Conservation (phyloP, 2,329 filamentous ascomycete genomes). For the Claviceps cyperi region DNA sequence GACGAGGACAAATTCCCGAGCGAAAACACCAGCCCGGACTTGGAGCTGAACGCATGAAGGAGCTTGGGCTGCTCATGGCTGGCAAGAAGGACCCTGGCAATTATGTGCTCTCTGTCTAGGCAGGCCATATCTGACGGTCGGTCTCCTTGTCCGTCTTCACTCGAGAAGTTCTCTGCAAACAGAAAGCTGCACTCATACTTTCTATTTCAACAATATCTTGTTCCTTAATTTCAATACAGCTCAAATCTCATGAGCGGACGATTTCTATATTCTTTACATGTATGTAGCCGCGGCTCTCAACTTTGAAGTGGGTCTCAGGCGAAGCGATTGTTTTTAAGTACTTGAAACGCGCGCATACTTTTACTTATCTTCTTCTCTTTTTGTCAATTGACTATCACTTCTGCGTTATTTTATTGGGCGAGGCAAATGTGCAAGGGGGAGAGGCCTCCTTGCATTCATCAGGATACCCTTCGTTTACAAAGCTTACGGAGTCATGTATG, state of each 20-base stretch:
- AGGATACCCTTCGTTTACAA: constrained; percentile 19
- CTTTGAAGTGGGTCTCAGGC: neutral
- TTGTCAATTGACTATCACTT: constrained; percentile 1
- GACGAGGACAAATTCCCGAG: constrained; percentile 48
- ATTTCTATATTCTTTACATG: neutral
- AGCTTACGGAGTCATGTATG: constrained; percentile 10
- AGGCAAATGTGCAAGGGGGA: constrained; percentile 9
- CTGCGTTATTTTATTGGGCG: neutral
- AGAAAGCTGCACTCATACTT: neutral
- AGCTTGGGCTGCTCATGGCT: constrained; percentile 73
- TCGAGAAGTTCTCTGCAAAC: neutral
- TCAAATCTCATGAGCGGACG: constrained; percentile 4
- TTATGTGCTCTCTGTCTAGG: constrained; percentile 61
- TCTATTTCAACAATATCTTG: neutral
- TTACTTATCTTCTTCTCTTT: neutral
- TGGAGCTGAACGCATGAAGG: constrained; percentile 76
- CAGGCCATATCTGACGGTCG: constrained; percentile 4
- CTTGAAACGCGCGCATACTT: constrained; percentile 4
- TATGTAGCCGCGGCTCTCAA: neutral
- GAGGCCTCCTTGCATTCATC: constrained; percentile 11
- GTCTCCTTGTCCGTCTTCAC: too few species aligned
- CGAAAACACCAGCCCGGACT: constrained; percentile 65
- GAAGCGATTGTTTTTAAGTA: neutral
- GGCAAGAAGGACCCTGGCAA: constrained; percentile 62
- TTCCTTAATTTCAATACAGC: neutral